Evolutionary conservation across 345 rosid species (phyloP), one percentile per base, ranked within the genome.

Genomic region (Laguncularia racemosa): DNA sequence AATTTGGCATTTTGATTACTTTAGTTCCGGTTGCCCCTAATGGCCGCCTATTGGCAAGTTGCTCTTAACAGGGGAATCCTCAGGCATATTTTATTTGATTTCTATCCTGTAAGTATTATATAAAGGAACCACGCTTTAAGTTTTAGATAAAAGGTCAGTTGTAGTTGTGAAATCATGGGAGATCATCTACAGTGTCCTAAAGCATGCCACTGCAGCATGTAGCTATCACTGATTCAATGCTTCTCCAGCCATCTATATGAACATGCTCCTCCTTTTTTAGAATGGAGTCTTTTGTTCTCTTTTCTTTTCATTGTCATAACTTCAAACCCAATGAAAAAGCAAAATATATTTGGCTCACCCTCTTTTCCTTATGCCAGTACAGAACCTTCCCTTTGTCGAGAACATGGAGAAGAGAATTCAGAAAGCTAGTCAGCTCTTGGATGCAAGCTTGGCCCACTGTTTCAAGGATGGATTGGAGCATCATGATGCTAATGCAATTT

Each of bases 371-470:
- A 65, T 88, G 95, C 89, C 86, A 82, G 92, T 85, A 86, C 91
- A 90, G 99, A 79, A 84, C 74, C 97, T 95, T 64, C 99, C 99
- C 71, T 95, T 95, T 73, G 81, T 95, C 64, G 82, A 82, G 73
- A 95, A 90, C 78, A 85, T 95, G 87, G 96, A 95, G 77, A 95
- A 90, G 88, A 90, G 95, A 73, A 85, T 85, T 73, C 89, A 78
- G 72, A 84, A 84, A 74, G 95, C 97, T 50, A 85, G 93, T 76
- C 68, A 72, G 62, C 71, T 88, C 48, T 71, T 95, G 58, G 92
- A 90, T 85, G 95, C 96, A 58, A 88, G 96, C 74, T 84, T 95
- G 67, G 96, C 96, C 23, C 92, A 85, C 70, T 95, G 99, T 83
- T 95, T 95, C 64, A 71, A 82, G 57, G 92, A 88, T 73, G 99